Percentiles rank a stretch among this genome's conserved stretches.
Evolutionary conservation across 169 alveolate genomes (phyloP).

Genomic region (Babesia sp.): DNA sequence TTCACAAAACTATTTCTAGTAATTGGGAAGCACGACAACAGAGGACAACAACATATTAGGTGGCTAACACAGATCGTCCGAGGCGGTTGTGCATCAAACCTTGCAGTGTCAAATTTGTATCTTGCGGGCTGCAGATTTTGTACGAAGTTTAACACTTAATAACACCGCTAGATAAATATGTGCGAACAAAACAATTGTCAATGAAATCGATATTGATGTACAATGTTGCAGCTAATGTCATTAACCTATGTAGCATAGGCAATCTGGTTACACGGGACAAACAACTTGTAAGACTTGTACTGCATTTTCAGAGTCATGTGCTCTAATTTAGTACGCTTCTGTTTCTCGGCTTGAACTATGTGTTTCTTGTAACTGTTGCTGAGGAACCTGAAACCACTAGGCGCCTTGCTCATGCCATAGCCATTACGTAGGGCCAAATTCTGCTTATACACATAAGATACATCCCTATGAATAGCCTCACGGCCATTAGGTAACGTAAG

Average conservation of each 20-base stretch:
- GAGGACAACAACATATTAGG: neutral
- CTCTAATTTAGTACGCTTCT: conserved; percentile 20
- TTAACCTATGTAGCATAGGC: conserved; percentile 21
- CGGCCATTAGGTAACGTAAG: conserved; percentile 83
- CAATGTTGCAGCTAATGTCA: too few relatives aligned
- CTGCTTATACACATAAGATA: conserved; percentile 83
- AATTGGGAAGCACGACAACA: conserved; percentile 22
- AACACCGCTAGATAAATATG: too few relatives aligned
- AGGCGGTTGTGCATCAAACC: neutral
- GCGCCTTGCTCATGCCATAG: conserved; percentile 19
- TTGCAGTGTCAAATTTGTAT: neutral
- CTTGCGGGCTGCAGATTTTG: too few relatives aligned
- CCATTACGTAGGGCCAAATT: conserved; percentile 40
- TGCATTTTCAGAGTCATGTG: conserved; percentile 33
- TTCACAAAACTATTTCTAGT: neutral
- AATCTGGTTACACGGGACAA: conserved; percentile 57
- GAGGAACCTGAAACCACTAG: conserved; percentile 45
- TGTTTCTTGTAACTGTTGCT: conserved; percentile 26
- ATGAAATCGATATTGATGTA: too few relatives aligned
- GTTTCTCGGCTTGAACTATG: conserved; percentile 38
- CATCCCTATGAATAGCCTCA: conserved; percentile 82
- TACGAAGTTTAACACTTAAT: too few relatives aligned
- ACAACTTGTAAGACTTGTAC: conserved; percentile 64
- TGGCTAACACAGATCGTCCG: neutral
- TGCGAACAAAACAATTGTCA: too few relatives aligned